Evolutionary conservation across 331 rosid species (phyloP).

Genomic region (Quercus phellos): DNA sequence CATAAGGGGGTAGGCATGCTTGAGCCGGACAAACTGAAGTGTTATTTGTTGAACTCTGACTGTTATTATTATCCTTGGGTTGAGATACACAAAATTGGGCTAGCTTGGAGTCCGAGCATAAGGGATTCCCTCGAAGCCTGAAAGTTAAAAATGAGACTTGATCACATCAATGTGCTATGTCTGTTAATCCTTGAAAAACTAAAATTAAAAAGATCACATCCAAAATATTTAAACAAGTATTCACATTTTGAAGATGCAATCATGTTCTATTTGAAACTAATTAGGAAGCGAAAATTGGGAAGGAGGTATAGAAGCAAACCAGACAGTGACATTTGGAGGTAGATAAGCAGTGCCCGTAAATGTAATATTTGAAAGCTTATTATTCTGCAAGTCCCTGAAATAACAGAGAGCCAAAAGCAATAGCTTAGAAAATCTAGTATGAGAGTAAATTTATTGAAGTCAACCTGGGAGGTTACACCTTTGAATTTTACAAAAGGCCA

Average conservation of each 20-base stretch:
- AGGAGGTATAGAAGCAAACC: slow-evolving; percentile 49
- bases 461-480: not conserved
- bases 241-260: not conserved
- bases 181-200: not conserved
- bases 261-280: not conserved
- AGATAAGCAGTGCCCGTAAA: slow-evolving; percentile 36
- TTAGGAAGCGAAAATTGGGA: not conserved
- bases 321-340: slow-evolving; percentile 65
- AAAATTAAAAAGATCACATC: not conserved
- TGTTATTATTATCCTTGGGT: slow-evolving; percentile 12
- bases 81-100: slow-evolving; percentile 46
- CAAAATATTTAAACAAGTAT: slow-evolving; percentile 1
- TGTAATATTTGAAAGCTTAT: slow-evolving; percentile 38
- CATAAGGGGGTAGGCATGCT: slow-evolving; percentile 62
- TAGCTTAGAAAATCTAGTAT: slow-evolving; percentile 13
- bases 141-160: slow-evolving; percentile 18
- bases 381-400: slow-evolving; percentile 83
- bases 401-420: slow-evolving; percentile 19
- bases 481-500: not conserved
- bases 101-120: slow-evolving; percentile 44
- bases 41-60: slow-evolving; percentile 18
- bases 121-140: slow-evolving; percentile 93
- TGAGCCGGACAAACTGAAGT: slow-evolving; percentile 32
- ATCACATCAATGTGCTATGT: not conserved
- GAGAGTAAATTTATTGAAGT: not conserved